Evolutionary conservation across 768 basidiomycete genomes (phyloP), one percentile per base, ranked within the genome.

Genomic region (Mycena epipterygia): DNA sequence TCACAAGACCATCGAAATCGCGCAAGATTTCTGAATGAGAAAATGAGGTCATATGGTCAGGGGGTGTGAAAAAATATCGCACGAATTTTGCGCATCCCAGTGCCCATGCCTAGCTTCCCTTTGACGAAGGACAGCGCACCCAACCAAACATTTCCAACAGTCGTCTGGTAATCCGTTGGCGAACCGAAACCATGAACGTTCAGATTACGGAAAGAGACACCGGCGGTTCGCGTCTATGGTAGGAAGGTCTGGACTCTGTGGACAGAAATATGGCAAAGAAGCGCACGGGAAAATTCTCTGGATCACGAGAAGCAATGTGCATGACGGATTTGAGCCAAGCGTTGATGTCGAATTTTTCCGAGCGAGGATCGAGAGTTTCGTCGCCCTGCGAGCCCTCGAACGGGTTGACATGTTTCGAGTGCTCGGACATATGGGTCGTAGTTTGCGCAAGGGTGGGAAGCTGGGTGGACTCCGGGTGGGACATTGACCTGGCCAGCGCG

Each of bases 1-100:
- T 81, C 9, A 89, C 75, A 5, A 84, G 73, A 21, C 87, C 89
- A 27, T 87, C 84, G 52, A 89, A 85, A 52, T 80, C 80, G 29
- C 84, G 79, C 41, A 89, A 79, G 58, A 89, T 87, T 55, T 81
- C 75, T 57, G 70, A 67, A 30, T 35, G 0, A 16, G 6, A 2
- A 21, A 11, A 37, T 65, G 7, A 71, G 37, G 33, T 48, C 7
- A 29, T 16, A 21, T 11, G 32, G 29, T 2, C 13, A 42, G 42
- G 4, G 2, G 19, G 14, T 1, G 17, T 23, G 16, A 21, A 29
- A 42, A 9, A 29, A 12, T 11, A 19, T n/a, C 72, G 52, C 21
- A 73, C 72, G 72, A n/a, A 73, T 73, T 52, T 73, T 68, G 68
- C 68, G 68, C 19, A 63, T 63, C 5, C 66, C 71, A 35, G 32